Evolutionary conservation across 176 grass and related monocot genomes (phyloP), one percentile per base, ranked within the genome.

Genomic region (Hsuehochloa calcarea): DNA sequence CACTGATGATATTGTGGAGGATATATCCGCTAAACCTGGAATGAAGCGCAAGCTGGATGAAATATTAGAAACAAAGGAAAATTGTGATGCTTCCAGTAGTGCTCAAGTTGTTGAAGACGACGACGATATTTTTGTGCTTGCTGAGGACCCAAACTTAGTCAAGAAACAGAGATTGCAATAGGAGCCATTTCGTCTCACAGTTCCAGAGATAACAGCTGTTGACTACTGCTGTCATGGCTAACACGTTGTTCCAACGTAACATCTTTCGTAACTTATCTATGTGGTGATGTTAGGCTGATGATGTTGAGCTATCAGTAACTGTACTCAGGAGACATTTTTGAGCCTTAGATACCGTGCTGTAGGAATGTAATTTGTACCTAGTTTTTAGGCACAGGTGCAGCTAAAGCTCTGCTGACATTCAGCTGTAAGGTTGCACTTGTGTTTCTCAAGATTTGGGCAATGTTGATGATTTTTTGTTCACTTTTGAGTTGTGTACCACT

Each of bases 151-250:
- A 8, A 84, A 76, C 43, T 23, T 79, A 49, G 68, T 4, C 68
- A 95, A 99, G 93, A 99, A 89, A 47, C 91, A 75, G 65, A 94
- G 88, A 86, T 87, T 91, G 82, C 90, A 91, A 89, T 99, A 93
- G 85, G 37, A 87, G 17, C 68, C 20, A 3, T 46, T 60, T 6
- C 49, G 20, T 65, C 50, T 35, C 41, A 40, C 72, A 26, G 16
- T 39, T 69, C 14, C n/a, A 59, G 51, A 43, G 41, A 81, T 82
- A 72, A 90, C 65, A 78, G 71, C 76, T 79, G n/a, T 84, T 83
- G 84, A 84, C 84, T 83, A 15, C 35, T 2, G 23, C 29, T 59
- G n/a, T 82, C 85, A 93, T 93, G 81, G 45, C 88, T 93, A 88
- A 93, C 91, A 65, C 88, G 79, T 88, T 88, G 77, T 82, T 87